Conservation (phyloP, 331 rosid species). For the Erythrophleum ivorense region DNA sequence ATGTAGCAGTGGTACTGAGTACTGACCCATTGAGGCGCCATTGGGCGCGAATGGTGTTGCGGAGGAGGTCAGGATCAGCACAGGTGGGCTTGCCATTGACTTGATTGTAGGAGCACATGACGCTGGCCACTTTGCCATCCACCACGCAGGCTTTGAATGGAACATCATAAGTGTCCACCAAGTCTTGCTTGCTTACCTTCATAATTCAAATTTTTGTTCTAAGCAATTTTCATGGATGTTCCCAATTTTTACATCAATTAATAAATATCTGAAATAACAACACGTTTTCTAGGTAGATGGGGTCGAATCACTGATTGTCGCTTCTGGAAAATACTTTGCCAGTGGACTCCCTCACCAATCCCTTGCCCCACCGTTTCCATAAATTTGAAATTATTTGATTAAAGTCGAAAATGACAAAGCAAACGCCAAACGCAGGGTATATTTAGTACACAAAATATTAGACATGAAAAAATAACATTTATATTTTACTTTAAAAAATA, state of each 20-base stretch:
- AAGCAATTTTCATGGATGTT: no score
- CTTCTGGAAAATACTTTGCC: slow-evolving; percentile 30
- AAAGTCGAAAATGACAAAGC: neutral
- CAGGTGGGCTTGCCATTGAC: slow-evolving; percentile 97
- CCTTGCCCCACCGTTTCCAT: slow-evolving; percentile 32
- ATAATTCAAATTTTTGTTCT: neutral
- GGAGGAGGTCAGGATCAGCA: slow-evolving; percentile 80
- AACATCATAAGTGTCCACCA: slow-evolving; percentile 78
- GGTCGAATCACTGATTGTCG: slow-evolving; percentile 13
- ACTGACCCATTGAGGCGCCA: slow-evolving; percentile 85
- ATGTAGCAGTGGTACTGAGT: no score
- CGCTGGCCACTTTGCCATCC: slow-evolving; percentile 88
- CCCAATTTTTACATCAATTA: neutral
- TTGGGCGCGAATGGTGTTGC: slow-evolving; percentile 69
- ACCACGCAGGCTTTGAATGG: slow-evolving; percentile 86
- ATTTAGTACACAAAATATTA: no score
- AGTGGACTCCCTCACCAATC: slow-evolving; percentile 42
- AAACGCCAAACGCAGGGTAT: neutral
- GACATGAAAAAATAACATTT: no score
- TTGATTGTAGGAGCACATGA: slow-evolving; percentile 97
- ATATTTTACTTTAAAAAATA: no score
- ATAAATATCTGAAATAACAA: slow-evolving; percentile 1
- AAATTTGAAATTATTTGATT: slow-evolving; percentile 1
- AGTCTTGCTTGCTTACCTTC: slow-evolving; percentile 86
- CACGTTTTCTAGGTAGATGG: neutral